These are phyloP conservation scores for Phaeosphaeria sp. DNA, from an alignment of 2,329 filamentous ascomycete species.

Conservation along the genomic window DNA sequence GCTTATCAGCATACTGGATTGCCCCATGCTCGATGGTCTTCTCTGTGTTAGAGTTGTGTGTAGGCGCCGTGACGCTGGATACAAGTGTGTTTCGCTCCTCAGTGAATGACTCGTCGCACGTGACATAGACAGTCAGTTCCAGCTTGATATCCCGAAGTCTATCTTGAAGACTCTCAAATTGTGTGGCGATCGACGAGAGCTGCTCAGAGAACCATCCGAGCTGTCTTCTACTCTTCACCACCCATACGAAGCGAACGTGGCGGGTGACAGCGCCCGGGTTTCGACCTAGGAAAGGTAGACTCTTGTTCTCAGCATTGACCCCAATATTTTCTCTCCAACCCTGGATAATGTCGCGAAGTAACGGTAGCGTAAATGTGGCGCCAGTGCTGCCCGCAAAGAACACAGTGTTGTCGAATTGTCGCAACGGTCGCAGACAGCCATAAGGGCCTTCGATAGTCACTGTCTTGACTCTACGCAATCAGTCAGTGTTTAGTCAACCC, in stretches of 20 bases:
- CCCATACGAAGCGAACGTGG: conserved; percentile 64
- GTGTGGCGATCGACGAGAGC: conserved; percentile 54
- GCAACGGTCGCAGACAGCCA: conserved; percentile 58
- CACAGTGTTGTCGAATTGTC: conserved; percentile 67
- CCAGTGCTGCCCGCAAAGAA: conserved; percentile 68
- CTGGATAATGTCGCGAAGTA: conserved; percentile 63
- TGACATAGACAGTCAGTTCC: conserved; percentile 63
- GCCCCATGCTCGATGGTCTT: conserved; percentile 17
- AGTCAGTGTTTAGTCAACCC: conserved; percentile 1
- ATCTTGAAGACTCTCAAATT: conserved; percentile 51
- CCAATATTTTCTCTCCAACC: conserved; percentile 49
- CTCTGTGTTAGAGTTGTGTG: conserved; percentile 2
- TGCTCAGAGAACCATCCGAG: conserved; percentile 62
- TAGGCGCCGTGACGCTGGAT: conserved; percentile 29
- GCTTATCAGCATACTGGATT: conserved; percentile 26
- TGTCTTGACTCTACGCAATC: conserved; percentile 27
- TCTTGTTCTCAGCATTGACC: neutral
- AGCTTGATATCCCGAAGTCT: conserved; percentile 51
- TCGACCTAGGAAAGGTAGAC: conserved; percentile 22
- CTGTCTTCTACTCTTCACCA: conserved; percentile 62
- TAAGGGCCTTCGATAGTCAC: conserved; percentile 64
- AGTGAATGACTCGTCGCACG: conserved; percentile 58
- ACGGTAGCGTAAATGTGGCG: conserved; percentile 63
- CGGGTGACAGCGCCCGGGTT: conserved; percentile 52
- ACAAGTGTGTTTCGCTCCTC: conserved; percentile 48